Evolutionary conservation across 2,329 filamentous ascomycete genomes (phyloP), one percentile per base, ranked within the genome.

Genomic region (Xylariaceae sp.): DNA sequence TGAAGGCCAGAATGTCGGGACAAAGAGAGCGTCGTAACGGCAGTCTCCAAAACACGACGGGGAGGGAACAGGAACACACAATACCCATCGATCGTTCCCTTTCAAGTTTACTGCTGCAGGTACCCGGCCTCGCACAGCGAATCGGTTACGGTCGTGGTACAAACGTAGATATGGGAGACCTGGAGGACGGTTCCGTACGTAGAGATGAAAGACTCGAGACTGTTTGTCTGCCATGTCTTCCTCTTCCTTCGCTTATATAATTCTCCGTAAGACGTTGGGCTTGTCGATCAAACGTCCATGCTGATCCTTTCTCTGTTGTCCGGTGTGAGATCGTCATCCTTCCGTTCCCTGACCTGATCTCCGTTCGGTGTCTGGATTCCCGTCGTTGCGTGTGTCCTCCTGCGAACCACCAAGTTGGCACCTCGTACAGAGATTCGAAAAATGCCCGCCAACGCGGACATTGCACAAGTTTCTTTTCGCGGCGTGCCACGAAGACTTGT

Each of bases 351-450:
- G 23, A 30, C 23, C 23, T 5, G 23, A 30, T 5, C 23, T 18
- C 23, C 23, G 23, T 30, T 30, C 23, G 23, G 23, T 30, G 23
- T 30, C 23, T 30, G 23, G 4, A 30, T 30, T 30, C 23, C 23
- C 23, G 23, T 30, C 23, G 23, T 30, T 30, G 23, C 23, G 23
- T 30, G 23, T 30, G 23, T 30, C 4, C 23, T 58, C 51, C 51
- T 55, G 45, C 56, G 56, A 63, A 57, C 61, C 58, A 55, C 50
- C 35, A 57, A 55, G 53, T 51, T 56, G 61, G 59, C 59, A 59
- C 58, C 61, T 63, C 56, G 53, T 37, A 63, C 61, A 47, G 56
- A 50, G 48, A 58, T 62, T 58, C 51, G 47, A 59, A 55, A 61
- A 63, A 61, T 53, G 50, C 51, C 61, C 58, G 61, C 59, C 23